A percentile compares a stretch with the other conserved stretches of the same genome.
These are phyloP conservation scores for Fusarium keratoplasticum DNA, from an alignment of 2,329 filamentous ascomycete species.

Conservation along the genomic window DNA sequence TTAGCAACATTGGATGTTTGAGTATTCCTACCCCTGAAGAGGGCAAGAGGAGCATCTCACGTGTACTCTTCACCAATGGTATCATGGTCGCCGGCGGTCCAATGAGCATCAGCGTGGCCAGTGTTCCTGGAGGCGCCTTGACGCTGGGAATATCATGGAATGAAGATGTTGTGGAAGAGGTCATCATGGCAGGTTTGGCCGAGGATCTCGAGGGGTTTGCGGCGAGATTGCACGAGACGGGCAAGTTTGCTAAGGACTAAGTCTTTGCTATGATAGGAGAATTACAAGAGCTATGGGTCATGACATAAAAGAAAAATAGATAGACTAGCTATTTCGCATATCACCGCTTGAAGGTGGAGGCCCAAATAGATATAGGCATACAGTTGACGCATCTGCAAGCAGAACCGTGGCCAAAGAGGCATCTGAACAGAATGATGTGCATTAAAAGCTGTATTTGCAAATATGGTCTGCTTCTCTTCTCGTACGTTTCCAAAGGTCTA, in stretches of 20 bases:
- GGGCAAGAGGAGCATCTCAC: slow-evolving; percentile 51
- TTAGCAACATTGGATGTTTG: slow-evolving; percentile 65
- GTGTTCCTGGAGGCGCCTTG: slow-evolving; percentile 56
- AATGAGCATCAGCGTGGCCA: slow-evolving; percentile 59
- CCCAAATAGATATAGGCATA: neutral
- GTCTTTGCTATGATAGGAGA: neutral
- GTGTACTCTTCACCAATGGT: slow-evolving; percentile 64
- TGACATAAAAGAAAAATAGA: neutral
- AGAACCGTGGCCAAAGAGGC: neutral
- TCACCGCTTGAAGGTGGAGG: neutral
- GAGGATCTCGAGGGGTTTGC: slow-evolving; percentile 49
- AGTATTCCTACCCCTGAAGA: slow-evolving; percentile 23
- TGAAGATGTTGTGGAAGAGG: slow-evolving; percentile 54
- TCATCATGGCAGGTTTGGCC: slow-evolving; percentile 52
- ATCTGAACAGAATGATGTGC: slow-evolving; percentile 13
- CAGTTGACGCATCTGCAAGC: neutral
- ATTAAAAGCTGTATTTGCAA: slow-evolving; percentile 39
- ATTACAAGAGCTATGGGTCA: neutral
- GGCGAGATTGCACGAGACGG: slow-evolving; percentile 38
- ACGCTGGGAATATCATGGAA: slow-evolving; percentile 62
- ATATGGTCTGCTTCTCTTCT: slow-evolving; percentile 18
- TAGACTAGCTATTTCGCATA: neutral
- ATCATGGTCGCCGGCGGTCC: slow-evolving; percentile 57
- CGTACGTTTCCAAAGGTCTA: slow-evolving; percentile 7
- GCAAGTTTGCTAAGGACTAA: slow-evolving; percentile 22